phyloP scores from a whole-genome alignment of 2,329 filamentous ascomycete genomes.

The Arthrobotrys pseudoclavata region DNA sequence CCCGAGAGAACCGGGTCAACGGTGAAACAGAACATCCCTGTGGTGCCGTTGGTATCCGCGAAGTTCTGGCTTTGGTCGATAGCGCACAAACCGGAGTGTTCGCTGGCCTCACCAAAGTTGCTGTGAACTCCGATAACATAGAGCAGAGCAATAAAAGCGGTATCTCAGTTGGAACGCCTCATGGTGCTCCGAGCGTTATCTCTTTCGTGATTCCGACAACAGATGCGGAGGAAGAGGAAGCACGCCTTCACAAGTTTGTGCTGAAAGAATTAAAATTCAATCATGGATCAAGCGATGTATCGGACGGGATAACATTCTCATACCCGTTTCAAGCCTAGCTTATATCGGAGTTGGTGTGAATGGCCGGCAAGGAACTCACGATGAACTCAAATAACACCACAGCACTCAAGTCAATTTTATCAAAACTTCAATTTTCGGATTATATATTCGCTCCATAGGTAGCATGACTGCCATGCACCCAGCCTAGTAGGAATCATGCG shows the following conservation, averaged over 20 bases:
- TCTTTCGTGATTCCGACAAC: conserved; percentile 10
- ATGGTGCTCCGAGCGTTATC: conserved; percentile 8
- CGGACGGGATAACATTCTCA: conserved; percentile 18
- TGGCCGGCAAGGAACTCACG: neutral
- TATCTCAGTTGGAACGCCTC: conserved; percentile 15
- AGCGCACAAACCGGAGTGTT: conserved; percentile 60
- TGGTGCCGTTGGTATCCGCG: conserved; percentile 70
- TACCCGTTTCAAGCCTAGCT: conserved; percentile 30
- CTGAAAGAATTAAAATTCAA: conserved; percentile 42
- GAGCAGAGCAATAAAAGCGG: neutral
- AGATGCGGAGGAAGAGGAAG: conserved; percentile 6
- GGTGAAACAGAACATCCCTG: conserved; percentile 69
- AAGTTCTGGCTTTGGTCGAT: conserved; percentile 67
- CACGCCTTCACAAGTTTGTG: conserved; percentile 22
- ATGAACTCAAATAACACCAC: neutral
- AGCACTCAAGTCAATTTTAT: no score
- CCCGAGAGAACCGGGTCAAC: conserved; percentile 68
- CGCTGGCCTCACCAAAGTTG: conserved; percentile 6
- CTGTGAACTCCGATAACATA: conserved; percentile 23
- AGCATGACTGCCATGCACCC: neutral
- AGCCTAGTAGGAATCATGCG: conserved; percentile 36
- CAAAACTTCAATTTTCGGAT: neutral
- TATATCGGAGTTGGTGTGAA: neutral
- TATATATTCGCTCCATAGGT: neutral
- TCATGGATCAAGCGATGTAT: conserved; percentile 3